Conservation (phyloP, 352 stramenopile genomes). For the Aphanomyces astaci region DNA sequence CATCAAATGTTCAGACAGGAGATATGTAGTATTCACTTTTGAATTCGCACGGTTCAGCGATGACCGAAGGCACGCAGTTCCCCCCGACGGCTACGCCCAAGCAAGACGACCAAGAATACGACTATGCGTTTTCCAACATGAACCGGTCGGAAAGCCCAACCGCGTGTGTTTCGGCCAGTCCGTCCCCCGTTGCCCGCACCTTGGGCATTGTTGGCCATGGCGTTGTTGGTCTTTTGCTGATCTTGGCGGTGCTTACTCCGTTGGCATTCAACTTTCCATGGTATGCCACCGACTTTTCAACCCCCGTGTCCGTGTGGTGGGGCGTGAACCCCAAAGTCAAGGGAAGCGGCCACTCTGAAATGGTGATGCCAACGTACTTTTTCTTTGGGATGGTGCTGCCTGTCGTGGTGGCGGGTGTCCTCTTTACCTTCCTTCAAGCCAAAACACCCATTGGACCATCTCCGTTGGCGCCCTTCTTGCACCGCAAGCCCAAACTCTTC, state of each 20-base stretch:
- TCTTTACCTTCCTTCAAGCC: not conserved
- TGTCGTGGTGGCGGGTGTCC: not conserved
- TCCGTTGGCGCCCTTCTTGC: not conserved
- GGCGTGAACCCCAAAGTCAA: not conserved
- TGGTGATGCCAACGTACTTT: not conserved
- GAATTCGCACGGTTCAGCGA: too few species aligned
- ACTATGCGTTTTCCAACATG: too few species aligned
- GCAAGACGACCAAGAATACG: too few species aligned
- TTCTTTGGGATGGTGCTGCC: not conserved
- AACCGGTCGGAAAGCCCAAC: too few species aligned
- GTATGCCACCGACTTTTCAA: not conserved
- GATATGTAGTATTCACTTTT: too few species aligned
- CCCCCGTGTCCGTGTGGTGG: not conserved
- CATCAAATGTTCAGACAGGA: too few species aligned
- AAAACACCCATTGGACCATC: not conserved
- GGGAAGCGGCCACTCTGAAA: not conserved
- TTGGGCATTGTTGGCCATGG: not conserved
- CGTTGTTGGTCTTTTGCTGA: not conserved
- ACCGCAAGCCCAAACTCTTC: conserved; percentile 4
- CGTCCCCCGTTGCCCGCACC: too few species aligned
- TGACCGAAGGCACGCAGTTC: too few species aligned
- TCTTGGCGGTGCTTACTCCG: not conserved
- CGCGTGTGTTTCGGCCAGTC: too few species aligned
- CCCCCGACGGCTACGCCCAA: too few species aligned
- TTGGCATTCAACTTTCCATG: not conserved